Evolutionary conservation across 768 basidiomycete genomes (phyloP).

Genomic region (Kwoniella sp.): DNA sequence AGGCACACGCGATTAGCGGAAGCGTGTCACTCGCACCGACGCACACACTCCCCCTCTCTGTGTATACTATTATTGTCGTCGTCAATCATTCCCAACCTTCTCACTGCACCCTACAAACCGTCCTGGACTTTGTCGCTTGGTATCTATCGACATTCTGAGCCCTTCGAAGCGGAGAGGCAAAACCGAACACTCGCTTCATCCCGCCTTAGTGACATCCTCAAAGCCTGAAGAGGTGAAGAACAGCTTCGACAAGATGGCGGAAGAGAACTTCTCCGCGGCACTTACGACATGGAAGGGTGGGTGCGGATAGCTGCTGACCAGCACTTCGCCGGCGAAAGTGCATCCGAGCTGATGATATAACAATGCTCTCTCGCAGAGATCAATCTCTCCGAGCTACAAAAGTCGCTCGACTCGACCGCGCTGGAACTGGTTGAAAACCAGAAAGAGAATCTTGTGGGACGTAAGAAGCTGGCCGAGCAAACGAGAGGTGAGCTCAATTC

Average conservation of each 20-base stretch:
- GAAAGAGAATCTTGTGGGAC: slow-evolving; percentile 91
- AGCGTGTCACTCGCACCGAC: background rate
- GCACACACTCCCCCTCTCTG: background rate
- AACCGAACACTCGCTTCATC: too few relatives aligned
- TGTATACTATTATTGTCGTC: background rate
- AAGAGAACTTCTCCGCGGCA: slow-evolving; percentile 90
- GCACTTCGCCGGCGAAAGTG: background rate
- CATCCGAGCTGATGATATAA: background rate
- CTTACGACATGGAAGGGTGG: slow-evolving; percentile 88
- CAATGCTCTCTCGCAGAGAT: slow-evolving; percentile 64
- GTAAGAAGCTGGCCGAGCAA: slow-evolving; percentile 91
- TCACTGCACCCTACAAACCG: too few relatives aligned
- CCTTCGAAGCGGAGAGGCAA: too few relatives aligned
- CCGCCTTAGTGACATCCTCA: too few relatives aligned
- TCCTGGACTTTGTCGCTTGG: too few relatives aligned
- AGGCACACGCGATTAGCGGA: background rate
- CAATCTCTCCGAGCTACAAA: slow-evolving; percentile 85
- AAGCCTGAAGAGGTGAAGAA: too few relatives aligned
- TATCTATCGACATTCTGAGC: too few relatives aligned
- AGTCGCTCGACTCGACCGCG: slow-evolving; percentile 86
- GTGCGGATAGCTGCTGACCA: slow-evolving; percentile 31
- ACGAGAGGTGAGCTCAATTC: slow-evolving; percentile 84
- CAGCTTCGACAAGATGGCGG: slow-evolving; percentile 55
- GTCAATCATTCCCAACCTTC: background rate
- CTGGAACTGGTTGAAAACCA: slow-evolving; percentile 97